Evolutionary conservation across 306 rosid species (phyloP).

Genomic region (Castanea crenata): DNA sequence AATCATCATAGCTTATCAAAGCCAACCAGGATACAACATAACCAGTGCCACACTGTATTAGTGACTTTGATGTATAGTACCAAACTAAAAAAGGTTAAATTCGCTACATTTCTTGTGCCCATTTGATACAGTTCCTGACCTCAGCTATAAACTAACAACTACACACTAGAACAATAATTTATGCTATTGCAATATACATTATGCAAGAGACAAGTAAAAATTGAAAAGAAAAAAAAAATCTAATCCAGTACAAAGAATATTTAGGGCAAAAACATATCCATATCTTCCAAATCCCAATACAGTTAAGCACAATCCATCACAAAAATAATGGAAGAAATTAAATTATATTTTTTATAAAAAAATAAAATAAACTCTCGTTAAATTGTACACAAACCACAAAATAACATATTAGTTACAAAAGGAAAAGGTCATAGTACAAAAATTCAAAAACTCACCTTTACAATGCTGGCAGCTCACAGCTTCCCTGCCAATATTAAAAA

Average conservation of each 20-base stretch:
- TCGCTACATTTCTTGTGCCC: neutral
- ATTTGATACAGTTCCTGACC: neutral
- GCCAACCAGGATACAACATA: neutral
- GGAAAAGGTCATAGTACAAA: neutral
- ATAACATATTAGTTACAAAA: constrained; percentile 11
- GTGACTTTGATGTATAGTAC: neutral
- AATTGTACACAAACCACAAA: neutral
- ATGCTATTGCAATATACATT: neutral
- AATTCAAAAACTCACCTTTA: constrained; percentile 51
- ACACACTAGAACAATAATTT: neutral
- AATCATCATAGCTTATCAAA: neutral
- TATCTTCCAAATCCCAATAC: neutral
- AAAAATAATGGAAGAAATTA: neutral
- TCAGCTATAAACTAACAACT: neutral
- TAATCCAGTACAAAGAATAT: neutral
- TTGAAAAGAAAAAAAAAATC: neutral
- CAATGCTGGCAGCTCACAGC: constrained; percentile 81
- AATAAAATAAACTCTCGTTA: neutral
- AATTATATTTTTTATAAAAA: neutral
- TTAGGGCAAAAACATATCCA: neutral
- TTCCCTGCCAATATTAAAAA: constrained; percentile 53
- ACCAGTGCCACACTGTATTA: too few species aligned
- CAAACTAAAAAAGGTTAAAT: neutral
- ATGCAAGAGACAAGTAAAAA: neutral
- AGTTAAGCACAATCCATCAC: neutral